These are phyloP conservation scores for Pouteria campechiana DNA, from an alignment of 179 eudicot genomes.

Conservation along the genomic window DNA sequence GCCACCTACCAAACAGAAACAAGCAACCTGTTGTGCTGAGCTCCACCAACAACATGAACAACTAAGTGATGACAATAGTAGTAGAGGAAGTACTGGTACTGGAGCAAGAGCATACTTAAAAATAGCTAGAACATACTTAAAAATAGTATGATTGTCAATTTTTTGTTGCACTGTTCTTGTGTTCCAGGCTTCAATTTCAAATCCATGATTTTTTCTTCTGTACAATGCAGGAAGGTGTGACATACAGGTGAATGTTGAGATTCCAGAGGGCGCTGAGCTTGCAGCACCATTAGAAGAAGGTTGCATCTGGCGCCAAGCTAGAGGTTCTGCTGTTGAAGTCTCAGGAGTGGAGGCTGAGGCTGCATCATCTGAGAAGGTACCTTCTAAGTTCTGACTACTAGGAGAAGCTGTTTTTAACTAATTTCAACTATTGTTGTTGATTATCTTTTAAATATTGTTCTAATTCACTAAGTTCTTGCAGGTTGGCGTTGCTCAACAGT, in stretches of 20 bases:
- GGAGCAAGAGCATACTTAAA: too few species aligned
- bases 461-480: slow-evolving; percentile 17
- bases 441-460: not conserved
- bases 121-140: too few species aligned
- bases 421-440: not conserved
- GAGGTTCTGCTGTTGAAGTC: slow-evolving; percentile 76
- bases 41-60: too few species aligned
- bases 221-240: slow-evolving; percentile 52
- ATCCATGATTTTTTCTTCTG: slow-evolving; percentile 8
- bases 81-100: too few species aligned
- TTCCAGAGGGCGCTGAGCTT: slow-evolving; percentile 53
- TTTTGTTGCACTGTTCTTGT: too few species aligned
- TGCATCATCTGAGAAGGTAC: slow-evolving; percentile 51
- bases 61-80: too few species aligned
- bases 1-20: too few species aligned
- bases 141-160: too few species aligned
- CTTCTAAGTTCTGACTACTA: too few species aligned
- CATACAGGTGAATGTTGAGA: slow-evolving; percentile 51
- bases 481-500: slow-evolving; percentile 80
- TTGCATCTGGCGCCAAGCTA: slow-evolving; percentile 80
- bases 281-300: slow-evolving; percentile 73
- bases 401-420: not conserved
- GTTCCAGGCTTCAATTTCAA: too few species aligned
- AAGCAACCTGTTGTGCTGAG: too few species aligned
- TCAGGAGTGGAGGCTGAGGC: slow-evolving; percentile 32